Percentiles rank a stretch among this genome's conserved stretches.
Evolutionary conservation across 1,284 basidiomycete genomes (phyloP).

Genomic region (Irpex sp.): DNA sequence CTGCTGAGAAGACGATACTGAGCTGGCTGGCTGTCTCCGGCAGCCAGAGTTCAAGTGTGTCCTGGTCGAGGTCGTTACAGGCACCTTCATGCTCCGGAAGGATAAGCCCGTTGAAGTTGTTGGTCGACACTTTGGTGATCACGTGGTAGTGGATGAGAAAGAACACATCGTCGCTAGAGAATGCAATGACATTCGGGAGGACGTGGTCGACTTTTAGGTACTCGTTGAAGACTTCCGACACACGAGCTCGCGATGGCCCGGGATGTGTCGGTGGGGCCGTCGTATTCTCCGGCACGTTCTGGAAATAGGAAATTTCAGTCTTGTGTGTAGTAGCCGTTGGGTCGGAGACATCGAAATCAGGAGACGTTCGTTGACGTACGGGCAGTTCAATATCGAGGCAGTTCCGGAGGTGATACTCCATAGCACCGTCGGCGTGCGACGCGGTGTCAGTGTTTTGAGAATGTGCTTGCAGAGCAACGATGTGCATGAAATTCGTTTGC

Average conservation of each 20-base stretch:
- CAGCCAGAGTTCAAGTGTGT: neutral
- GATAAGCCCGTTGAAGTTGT: neutral
- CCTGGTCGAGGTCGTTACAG: neutral
- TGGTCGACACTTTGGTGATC: neutral
- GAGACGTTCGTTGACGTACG: no score
- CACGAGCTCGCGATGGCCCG: neutral
- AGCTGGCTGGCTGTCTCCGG: neutral
- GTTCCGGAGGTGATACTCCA: no score
- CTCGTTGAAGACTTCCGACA: neutral
- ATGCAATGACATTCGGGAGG: neutral
- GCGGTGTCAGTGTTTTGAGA: no score
- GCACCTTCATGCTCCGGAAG: neutral
- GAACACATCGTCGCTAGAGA: neutral
- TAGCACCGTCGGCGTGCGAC: no score
- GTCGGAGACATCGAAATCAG: no score
- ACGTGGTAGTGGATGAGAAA: neutral
- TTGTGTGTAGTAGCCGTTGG: no score
- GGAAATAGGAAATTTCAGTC: no score
- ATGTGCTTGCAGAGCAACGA: no score
- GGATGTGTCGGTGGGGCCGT: no score
- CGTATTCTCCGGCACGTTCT: no score
- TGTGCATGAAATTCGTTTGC: no score
- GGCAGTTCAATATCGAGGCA: no score
- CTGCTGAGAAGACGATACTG: neutral
- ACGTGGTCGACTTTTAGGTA: neutral